These are phyloP conservation scores for Kodamaea kaohsiungensis DNA, from an alignment of 805 yeast genomes.

Conservation along the genomic window DNA sequence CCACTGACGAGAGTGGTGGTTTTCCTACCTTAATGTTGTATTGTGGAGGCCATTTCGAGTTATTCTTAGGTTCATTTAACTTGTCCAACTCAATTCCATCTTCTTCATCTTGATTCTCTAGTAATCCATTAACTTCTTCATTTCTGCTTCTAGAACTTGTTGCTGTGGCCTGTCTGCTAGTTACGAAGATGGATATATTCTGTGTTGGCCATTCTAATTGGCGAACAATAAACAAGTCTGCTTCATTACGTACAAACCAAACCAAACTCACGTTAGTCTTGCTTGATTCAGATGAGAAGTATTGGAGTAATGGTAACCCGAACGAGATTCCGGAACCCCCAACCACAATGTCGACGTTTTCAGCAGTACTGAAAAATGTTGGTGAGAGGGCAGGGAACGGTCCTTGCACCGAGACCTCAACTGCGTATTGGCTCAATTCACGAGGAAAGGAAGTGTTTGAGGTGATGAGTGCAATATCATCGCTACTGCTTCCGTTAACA, in stretches of 20 bases:
- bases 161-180: constrained; percentile 7
- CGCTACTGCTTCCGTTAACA: constrained; percentile 11
- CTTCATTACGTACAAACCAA: constrained; percentile 54
- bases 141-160: background rate
- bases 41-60: constrained; percentile 11
- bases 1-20: constrained; percentile 41
- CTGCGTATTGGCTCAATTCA: constrained; percentile 9
- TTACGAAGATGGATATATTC: constrained; percentile 11
- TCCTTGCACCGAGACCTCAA: constrained; percentile 9
- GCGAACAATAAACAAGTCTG: constrained; percentile 49
- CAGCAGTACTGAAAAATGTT: constrained; percentile 49
- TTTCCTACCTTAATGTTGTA: constrained; percentile 34
- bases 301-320: constrained; percentile 53
- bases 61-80: constrained; percentile 20
- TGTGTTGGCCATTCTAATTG: constrained; percentile 25
- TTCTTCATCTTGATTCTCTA: constrained; percentile 17
- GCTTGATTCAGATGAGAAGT: constrained; percentile 23
- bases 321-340: constrained; percentile 78
- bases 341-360: constrained; percentile 53
- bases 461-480: constrained; percentile 40
- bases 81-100: constrained; percentile 19
- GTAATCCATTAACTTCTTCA: constrained; percentile 23
- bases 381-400: constrained; percentile 47
- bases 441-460: constrained; percentile 15
- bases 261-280: constrained; percentile 36